phyloP scores from a whole-genome alignment of 2,329 filamentous ascomycete genomes.

The Huntiella omanensis region DNA sequence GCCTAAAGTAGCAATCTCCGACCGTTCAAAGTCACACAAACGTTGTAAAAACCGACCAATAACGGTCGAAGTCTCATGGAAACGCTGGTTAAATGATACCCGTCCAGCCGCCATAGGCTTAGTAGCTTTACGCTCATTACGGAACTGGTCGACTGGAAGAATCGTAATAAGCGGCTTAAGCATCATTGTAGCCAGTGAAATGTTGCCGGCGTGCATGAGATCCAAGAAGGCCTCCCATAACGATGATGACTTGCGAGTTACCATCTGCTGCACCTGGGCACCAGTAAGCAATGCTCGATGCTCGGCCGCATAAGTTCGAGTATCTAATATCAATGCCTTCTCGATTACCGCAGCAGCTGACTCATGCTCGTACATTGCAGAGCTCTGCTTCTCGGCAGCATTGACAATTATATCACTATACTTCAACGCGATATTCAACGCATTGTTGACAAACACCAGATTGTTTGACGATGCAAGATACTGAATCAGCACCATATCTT shows the following conservation, averaged over 20 bases:
- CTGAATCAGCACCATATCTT: conserved; percentile 10
- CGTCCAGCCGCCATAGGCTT: conserved; percentile 27
- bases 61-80: conserved; percentile 34
- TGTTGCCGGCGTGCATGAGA: conserved; percentile 44
- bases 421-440: conserved; percentile 45
- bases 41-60: conserved; percentile 61
- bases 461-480: conserved; percentile 30
- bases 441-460: conserved; percentile 42
- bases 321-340: conserved; percentile 31
- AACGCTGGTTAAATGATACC: conserved; percentile 58
- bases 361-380: conserved; percentile 8
- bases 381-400: conserved; percentile 28
- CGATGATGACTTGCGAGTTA: conserved; percentile 50
- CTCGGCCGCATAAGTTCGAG: conserved; percentile 24
- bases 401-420: conserved; percentile 41
- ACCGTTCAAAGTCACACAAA: conserved; percentile 54
- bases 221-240: conserved; percentile 65
- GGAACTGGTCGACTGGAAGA: conserved; percentile 57
- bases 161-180: conserved; percentile 52
- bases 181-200: conserved; percentile 57
- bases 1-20: conserved; percentile 52
- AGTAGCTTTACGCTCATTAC: conserved; percentile 29
- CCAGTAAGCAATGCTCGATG: conserved; percentile 40
- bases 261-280: conserved; percentile 43
- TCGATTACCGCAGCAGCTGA: conserved; percentile 28